Evolutionary conservation across 176 grass and related monocot genomes (phyloP), one percentile per base, ranked within the genome.

Genomic region (Aegilops speltoides): DNA sequence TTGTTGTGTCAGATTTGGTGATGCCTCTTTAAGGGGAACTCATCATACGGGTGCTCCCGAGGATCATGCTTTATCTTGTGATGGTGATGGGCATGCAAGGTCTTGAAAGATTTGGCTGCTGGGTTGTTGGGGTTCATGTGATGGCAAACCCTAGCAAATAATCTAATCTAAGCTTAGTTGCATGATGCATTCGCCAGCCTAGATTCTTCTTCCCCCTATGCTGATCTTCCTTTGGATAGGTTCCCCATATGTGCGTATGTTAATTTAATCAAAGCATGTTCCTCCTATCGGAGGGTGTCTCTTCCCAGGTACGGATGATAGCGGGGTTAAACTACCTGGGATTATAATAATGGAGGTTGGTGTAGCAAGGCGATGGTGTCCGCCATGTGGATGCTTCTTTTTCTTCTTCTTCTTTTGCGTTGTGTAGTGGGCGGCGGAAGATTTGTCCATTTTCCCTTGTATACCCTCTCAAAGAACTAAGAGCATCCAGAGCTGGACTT

Each of bases 81-180:
- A 76, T 41, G 63, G 80, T 77, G 84, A 84, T 90, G 73, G 79
- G 75, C 83, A 64, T 93, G 64, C 80, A 88, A 84, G 29, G 89
- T 89, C 83, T 83, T 86, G 46, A 86, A 88, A 86, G 79, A 92
- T 92, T 62, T 88, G 43, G 73, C 32, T 90, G 91, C 72, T 83
- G 82, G 93, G 87, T 95, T 88, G 89, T 84, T 97, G 92, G 95
- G 93, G 95, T 62, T 93, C 89, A 92, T 85, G 85, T 76, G 85
- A 77, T 86, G 72, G 86, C 62, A 81, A 86, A 77, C 75, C 80
- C 57, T 87, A 90, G 79, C 85, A 91, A 80, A 80, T 59, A 84
- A 69, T 62, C 7, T 37, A 70, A 28, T 50, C 22, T 66, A 66
- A 31, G 22, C 50, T 24, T 41, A 16, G 36, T n/a, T 34, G 75